These are phyloP conservation scores for Eucalyptus coolabah DNA, from an alignment of 345 rosid genomes.

Conservation along the genomic window DNA sequence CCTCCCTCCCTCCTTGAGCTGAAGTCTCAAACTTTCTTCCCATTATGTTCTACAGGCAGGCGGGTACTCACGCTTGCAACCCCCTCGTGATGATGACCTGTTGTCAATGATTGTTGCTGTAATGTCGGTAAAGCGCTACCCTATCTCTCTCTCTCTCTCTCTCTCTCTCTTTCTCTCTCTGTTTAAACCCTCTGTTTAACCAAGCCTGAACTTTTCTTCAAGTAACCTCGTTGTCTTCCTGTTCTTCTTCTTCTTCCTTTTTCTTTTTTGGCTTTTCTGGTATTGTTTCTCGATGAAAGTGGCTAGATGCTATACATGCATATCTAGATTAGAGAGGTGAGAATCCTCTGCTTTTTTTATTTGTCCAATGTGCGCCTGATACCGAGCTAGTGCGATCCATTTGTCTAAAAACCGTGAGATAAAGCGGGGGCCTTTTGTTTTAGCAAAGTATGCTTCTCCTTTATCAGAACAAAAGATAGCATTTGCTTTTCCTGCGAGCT, in stretches of 20 bases:
- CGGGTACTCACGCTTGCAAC: neutral
- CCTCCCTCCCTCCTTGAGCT: neutral
- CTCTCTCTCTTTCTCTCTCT: neutral
- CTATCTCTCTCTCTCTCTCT: neutral
- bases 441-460: neutral
- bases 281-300: neutral
- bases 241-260: neutral
- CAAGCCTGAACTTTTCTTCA: neutral
- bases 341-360: neutral
- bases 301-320: neutral
- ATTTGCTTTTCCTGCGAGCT: slow-evolving; percentile 15
- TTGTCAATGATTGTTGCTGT: neutral
- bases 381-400: neutral
- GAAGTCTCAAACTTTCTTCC: neutral
- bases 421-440: neutral
- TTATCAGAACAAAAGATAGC: slow-evolving; percentile 3
- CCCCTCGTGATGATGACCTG: neutral
- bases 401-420: neutral
- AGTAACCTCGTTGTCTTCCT: neutral
- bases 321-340: neutral
- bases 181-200: neutral
- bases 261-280: neutral
- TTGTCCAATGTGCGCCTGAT: neutral
- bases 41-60: neutral
- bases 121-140: neutral